A percentile compares a stretch with the other conserved stretches of the same genome.
Evolutionary conservation across 257 asterid genomes (phyloP).

Genomic region (Leptodermis oblonga): DNA sequence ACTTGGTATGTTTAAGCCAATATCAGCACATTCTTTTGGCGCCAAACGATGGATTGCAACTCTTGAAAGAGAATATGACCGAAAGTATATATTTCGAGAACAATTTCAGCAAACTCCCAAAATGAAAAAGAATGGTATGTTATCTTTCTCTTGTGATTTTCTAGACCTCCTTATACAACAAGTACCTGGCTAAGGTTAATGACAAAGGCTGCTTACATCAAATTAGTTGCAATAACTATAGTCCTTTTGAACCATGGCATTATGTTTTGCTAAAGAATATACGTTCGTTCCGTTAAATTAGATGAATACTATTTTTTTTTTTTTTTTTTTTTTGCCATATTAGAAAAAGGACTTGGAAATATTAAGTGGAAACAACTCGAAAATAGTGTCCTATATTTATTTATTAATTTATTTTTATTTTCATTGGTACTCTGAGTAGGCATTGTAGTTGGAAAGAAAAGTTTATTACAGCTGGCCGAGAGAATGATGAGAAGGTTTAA

Average conservation of each 20-base stretch:
- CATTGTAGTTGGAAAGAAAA: constrained; percentile 24
- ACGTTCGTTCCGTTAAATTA: too few relatives aligned
- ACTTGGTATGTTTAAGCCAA: constrained; percentile 24
- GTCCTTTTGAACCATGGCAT: neutral
- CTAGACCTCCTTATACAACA: neutral
- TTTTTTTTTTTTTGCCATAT: too few relatives aligned
- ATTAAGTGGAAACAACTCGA: neutral
- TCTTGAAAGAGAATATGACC: constrained; percentile 37
- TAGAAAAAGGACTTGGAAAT: too few relatives aligned
- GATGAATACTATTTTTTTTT: too few relatives aligned
- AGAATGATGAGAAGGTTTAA: constrained; percentile 36
- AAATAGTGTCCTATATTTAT: too few relatives aligned
- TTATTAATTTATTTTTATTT: too few relatives aligned
- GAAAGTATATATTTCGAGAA: constrained; percentile 24
- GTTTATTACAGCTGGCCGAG: constrained; percentile 34
- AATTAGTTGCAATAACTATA: neutral
- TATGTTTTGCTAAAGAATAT: too few relatives aligned
- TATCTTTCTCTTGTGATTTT: neutral
- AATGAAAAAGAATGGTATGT: constrained; percentile 21
- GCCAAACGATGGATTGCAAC: constrained; percentile 52
- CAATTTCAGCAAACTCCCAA: constrained; percentile 13
- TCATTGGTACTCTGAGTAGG: too few relatives aligned
- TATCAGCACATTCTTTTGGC: constrained; percentile 32
- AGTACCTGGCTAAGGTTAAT: neutral
- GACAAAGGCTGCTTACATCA: neutral